Conservation (phyloP, 257 asterid genomes). For the Penstemon davidsonii region DNA sequence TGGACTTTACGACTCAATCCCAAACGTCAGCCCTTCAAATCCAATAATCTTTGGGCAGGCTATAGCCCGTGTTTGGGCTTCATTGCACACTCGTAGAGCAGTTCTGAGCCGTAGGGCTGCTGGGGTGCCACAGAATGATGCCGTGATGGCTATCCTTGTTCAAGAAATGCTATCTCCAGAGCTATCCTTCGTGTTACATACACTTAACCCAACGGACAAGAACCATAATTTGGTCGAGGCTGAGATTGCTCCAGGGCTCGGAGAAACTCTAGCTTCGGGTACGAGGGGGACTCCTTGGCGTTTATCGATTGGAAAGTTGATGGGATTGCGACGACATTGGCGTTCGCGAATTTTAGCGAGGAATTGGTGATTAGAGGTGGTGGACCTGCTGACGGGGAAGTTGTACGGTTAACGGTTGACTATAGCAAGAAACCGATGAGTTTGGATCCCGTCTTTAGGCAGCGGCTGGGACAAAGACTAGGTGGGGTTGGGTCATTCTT, state of each 20-base stretch:
- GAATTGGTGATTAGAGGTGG: conserved; percentile 62
- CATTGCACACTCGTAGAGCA: conserved; percentile 85
- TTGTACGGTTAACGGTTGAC: conserved; percentile 60
- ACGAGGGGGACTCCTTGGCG: conserved; percentile 98
- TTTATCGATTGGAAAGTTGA: conserved; percentile 62
- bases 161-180: conserved; percentile 96
- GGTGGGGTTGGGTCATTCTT: conserved; percentile 77
- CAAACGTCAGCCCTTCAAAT: conserved; percentile 75
- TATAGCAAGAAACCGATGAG: conserved; percentile 74
- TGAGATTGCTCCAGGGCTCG: conserved; percentile 92
- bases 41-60: conserved; percentile 60
- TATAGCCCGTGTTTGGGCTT: conserved; percentile 82
- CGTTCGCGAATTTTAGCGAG: conserved; percentile 91
- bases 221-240: conserved; percentile 58
- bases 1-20: conserved; percentile 89
- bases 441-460: conserved; percentile 55
- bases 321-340: conserved; percentile 55
- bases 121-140: conserved; percentile 56
- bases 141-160: conserved; percentile 79
- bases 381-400: conserved; percentile 71
- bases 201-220: conserved; percentile 72
- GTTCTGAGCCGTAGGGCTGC: conserved; percentile 83
- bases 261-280: conserved; percentile 88
- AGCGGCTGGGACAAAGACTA: conserved; percentile 68
- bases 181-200: conserved; percentile 88